These are phyloP conservation scores for Schizophyllum commune DNA, from an alignment of 1,284 basidiomycete species.

Conservation along the genomic window DNA sequence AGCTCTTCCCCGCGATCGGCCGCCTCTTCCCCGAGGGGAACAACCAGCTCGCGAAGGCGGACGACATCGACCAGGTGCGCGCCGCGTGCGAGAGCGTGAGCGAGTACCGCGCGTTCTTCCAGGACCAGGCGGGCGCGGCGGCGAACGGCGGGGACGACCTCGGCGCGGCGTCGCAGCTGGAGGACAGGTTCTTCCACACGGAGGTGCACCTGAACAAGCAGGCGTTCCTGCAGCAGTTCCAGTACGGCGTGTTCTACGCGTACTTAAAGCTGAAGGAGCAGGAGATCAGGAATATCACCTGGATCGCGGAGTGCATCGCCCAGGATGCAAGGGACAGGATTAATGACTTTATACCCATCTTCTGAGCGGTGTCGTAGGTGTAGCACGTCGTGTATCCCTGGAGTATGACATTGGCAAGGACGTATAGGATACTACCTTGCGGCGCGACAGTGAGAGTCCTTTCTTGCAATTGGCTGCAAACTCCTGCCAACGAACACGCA, in stretches of 20 bases:
- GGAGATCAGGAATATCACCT: slow-evolving; percentile 94
- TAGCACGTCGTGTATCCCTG: no score
- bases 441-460: no score
- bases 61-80: slow-evolving; percentile 93
- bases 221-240: slow-evolving; percentile 93
- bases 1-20: slow-evolving; percentile 91
- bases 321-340: slow-evolving; percentile 92
- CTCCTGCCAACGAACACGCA: no score
- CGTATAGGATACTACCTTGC: no score
- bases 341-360: slow-evolving; percentile 87
- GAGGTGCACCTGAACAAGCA: slow-evolving; percentile 94
- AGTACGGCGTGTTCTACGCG: slow-evolving; percentile 88
- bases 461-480: no score
- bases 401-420: no score
- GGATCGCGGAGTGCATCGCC: slow-evolving; percentile 97
- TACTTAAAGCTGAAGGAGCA: slow-evolving; percentile 99
- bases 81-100: slow-evolving; percentile 80
- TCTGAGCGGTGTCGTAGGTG: slow-evolving; percentile 29
- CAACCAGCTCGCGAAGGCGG: slow-evolving; percentile 88
- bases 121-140: slow-evolving; percentile 31
- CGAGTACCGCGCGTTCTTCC: slow-evolving; percentile 91
- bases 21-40: slow-evolving; percentile 95
- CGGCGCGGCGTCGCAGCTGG: slow-evolving; percentile 63
- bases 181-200: slow-evolving; percentile 93
- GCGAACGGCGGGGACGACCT: slow-evolving; percentile 38